phyloP scores from a whole-genome alignment of 371 early-diverging fungal genomes.

The Basidiobolus meristosporus region DNA sequence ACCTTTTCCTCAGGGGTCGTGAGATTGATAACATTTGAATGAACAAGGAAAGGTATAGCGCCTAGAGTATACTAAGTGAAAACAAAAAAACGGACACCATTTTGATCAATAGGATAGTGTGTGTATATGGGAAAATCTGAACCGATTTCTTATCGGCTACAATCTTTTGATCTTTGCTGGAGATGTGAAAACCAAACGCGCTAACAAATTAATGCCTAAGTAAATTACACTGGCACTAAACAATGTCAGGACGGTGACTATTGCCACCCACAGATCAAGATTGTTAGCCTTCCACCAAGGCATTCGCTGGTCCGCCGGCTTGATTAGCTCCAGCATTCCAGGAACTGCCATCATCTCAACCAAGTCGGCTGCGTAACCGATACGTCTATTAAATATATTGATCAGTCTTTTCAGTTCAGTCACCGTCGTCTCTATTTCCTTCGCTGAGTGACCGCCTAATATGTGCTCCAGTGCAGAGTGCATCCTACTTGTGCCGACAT shows the following conservation, averaged over 20 bases:
- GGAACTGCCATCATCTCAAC: not conserved
- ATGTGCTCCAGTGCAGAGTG: not conserved
- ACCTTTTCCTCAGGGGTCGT: no score
- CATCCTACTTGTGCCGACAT: not conserved
- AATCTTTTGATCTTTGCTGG: no score
- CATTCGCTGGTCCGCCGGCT: not conserved
- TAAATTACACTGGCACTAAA: no score
- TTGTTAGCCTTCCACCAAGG: constrained; percentile 1
- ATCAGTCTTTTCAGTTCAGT: not conserved
- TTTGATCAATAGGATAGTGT: no score
- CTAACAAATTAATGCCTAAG: no score
- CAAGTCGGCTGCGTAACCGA: not conserved
- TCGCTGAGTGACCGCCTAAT: not conserved
- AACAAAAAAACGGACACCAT: no score
- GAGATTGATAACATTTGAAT: no score
- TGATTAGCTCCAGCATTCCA: not conserved
- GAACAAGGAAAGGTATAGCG: no score
- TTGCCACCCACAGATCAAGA: not conserved
- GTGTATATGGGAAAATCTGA: no score
- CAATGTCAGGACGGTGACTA: not conserved
- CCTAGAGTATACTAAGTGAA: no score
- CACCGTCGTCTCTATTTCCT: not conserved
- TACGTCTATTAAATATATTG: not conserved
- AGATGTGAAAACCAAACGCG: no score
- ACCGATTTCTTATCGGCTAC: no score